These are phyloP conservation scores for Castanea crenata DNA, from an alignment of 306 rosid species.

Conservation along the genomic window DNA sequence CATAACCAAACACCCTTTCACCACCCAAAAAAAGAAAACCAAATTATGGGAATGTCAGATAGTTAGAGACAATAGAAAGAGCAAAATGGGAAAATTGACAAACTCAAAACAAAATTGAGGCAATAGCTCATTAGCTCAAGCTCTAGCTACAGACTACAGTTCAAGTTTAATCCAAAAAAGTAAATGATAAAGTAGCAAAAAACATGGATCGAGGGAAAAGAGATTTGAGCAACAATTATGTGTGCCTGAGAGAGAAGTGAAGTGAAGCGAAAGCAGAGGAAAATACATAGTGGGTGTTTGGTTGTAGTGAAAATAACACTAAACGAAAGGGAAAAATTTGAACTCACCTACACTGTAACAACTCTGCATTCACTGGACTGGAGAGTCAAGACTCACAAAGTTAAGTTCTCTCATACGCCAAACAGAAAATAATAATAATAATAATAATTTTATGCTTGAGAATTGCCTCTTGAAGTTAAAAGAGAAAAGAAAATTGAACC, in stretches of 20 bases:
- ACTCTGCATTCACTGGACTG: not conserved
- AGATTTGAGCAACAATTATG: not conserved
- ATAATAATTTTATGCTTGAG: not conserved
- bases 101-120: not conserved
- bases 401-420: constrained; percentile 13
- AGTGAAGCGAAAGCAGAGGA: not conserved
- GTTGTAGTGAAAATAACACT: constrained; percentile 6
- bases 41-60: no score
- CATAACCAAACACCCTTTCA: not conserved
- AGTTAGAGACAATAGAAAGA: no score
- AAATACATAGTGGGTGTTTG: not conserved
- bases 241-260: not conserved
- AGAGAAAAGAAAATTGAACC: not conserved
- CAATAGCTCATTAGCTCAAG: not conserved
- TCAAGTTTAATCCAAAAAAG: not conserved
- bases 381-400: not conserved
- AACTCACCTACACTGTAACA: constrained; percentile 25
- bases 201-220: not conserved
- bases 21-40: no score
- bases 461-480: not conserved
- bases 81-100: not conserved
- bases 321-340: not conserved
- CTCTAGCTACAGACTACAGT: not conserved
- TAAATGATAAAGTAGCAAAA: not conserved
- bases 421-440: not conserved